Base-by-base conservation (phyloP, 2,329 filamentous ascomycete genomes). In the Botrytis elliptica region DNA sequence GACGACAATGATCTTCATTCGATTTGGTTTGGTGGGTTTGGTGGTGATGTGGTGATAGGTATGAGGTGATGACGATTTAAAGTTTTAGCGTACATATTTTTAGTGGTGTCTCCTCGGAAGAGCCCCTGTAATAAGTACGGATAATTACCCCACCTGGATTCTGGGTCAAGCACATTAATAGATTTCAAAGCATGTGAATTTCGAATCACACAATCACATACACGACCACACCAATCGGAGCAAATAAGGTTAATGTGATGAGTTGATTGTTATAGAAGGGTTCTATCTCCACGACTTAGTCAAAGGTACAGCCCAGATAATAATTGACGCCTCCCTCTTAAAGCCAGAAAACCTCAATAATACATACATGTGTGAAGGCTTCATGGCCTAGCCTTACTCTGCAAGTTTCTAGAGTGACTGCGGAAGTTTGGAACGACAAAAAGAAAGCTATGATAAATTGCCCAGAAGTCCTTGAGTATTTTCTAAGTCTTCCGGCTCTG, bases 41-140 rank as follows among this genome's bases (percentile, higher is more conserved):
- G 52, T 69, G 52, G 25, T 69, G 66, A 69, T 69, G 66, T 69
- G 66, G 66, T 67, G 46, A 67, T 29, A 25, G 12, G n/a, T 57
- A 42, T 69, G 52, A 69, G 52, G n/a, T 38, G 66, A 57, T 57
- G 52, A 42, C 10, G 36, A 44, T 69, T 55, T 55, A 69, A 40
- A 57, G 66, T 57, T 42, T 18, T 69, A 42, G n/a, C 40, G 18
- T 10, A 44, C 18, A n/a, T 18, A 55, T 42, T 57, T 18, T 55
- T 22, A 55, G 65, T 55, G 46, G 65, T 40, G 29, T 25, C 33
- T 40, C 46, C 36, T 40, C 49, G 18, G 36, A 57, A 29, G 36
- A 67, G 44, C 36, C 36, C 36, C 36, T 40, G 36, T 40, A 29
- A 38, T 40, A 29, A 38, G 64, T 25, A 38, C 49, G 36, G 9